Evolutionary conservation across 768 basidiomycete genomes (phyloP).

Genomic region (Chalciporus chontae): DNA sequence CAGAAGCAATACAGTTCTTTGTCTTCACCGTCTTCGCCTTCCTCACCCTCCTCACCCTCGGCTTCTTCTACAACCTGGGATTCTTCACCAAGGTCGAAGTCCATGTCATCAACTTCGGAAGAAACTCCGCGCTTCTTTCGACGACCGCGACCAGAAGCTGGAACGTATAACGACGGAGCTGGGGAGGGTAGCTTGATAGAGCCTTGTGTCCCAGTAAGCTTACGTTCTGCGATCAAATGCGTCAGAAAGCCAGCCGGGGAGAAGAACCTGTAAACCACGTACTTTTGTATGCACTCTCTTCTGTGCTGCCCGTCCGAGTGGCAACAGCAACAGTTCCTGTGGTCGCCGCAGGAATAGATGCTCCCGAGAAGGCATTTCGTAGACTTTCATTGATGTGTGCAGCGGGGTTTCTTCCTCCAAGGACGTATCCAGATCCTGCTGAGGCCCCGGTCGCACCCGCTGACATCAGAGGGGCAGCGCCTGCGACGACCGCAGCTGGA

Average conservation of each 20-base stretch:
- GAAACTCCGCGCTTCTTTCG: conserved; percentile 35
- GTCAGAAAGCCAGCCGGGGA: background rate
- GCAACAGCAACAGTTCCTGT: conserved; percentile 3
- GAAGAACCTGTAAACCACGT: conserved; percentile 1
- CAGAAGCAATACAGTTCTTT: conserved; percentile 62
- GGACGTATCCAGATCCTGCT: conserved; percentile 26
- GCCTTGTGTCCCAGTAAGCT: conserved; percentile 25
- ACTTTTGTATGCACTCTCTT: conserved; percentile 32
- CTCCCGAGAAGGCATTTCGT: conserved; percentile 33
- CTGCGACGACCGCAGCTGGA: conserved; percentile 31
- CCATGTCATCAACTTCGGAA: conserved; percentile 33
- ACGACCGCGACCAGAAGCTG: conserved; percentile 29
- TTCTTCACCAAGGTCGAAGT: conserved; percentile 34
- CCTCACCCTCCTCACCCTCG: conserved; percentile 36
- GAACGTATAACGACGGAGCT: conserved; percentile 28
- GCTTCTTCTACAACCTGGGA: conserved; percentile 27
- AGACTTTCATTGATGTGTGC: conserved; percentile 39
- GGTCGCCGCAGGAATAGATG: conserved; percentile 21
- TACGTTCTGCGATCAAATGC: conserved; percentile 24
- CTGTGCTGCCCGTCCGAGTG: conserved; percentile 16
- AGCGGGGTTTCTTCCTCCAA: conserved; percentile 36
- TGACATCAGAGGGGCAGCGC: conserved; percentile 23
- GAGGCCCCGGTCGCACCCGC: conserved; percentile 8
- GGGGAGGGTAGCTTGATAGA: conserved; percentile 36
- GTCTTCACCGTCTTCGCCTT: conserved; percentile 52